Evolutionary conservation across 805 yeast genomes (phyloP), one percentile per base, ranked within the genome.

Genomic region (Kluyveromyces siamensis): DNA sequence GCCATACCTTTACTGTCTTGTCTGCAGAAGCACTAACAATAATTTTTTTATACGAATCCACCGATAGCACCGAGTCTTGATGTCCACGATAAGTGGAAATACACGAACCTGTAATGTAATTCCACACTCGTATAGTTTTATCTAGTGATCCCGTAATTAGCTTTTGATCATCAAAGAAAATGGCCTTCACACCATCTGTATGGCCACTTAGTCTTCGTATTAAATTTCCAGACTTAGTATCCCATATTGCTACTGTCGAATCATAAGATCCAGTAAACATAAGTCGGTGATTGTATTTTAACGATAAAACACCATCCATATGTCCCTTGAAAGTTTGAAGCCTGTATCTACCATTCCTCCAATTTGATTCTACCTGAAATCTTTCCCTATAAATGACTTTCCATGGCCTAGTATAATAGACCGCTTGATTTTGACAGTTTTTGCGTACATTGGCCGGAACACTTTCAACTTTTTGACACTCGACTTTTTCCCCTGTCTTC

Each of bases 21-120:
- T 93, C 99, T 0, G 96, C 96, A 36, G 95, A 83, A 0, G 98
- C 99, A 9, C 93, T 83, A 1, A 89, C 97, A 60, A 93, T 89
- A 30, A 87, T 73, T 59, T 87, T 87, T 54, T 79, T 80, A 53
- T 73, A 74, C 55, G 88, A 86, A 65, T 91, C 97, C 46, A 93
- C 88, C 54, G 87, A 79, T 40, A 85, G 73, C 4, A 93, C 96
- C 45, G 87, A 81, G 59, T 85, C 93, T 45, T 81, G 83, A 68
- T 93, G 98, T 2, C 98, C 98, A 39, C 91, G 74, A 67, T 93
- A 89, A 0, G 98, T 90, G 8, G 96, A 85, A 19, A 93, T 81
- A 61, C 97, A 91, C 64, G 86, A 85, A 37, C 99, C 99, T 0
- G 96, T 88, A 54, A 84, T 83, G 67, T 88, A 88, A 69, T 91